Base-by-base conservation (phyloP, 176 grass and related monocot genomes). In the Zoysia pacifica region DNA sequence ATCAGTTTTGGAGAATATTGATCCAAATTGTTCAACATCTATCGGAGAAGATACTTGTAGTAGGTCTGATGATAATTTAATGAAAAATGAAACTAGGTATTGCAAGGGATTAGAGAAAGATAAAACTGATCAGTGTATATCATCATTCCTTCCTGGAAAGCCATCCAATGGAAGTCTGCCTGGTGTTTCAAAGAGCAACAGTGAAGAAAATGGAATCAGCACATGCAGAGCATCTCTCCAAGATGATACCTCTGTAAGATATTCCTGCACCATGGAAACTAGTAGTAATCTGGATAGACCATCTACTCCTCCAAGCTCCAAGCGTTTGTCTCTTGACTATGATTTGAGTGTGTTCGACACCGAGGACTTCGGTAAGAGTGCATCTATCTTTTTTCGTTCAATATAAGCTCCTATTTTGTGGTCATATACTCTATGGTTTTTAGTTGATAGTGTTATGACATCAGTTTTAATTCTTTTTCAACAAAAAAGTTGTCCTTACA, bases 1-100 rank as follows among this genome's bases (percentile, higher is more conserved):
- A 58, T 91, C 92, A 50, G 89, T 94, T 80, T 49, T 97, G 73
- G 85, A 89, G 59, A 81, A 74, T 85, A 85, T 83, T 38, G 78
- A 89, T 50, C 43, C 19, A 35, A 54, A 93, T 38, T 84, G 64
- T 82, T 73, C 63, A 47, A 88, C 47, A 35, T 73, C 82, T 49
- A 79, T 62, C 47, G 80, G 71, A 20, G 80, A 75, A 69, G 85
- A 59, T 36, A 82, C 36, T 62, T 63, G 78, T 59, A 80, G 28
- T 48, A 63, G 56, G 70, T 70, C 53, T 56, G 74, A 51, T 18
- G 64, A 62, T 43, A 83, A 52, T 7, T 63, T 77, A 54, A 60
- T 81, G 58, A 84, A 54, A 65, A 68, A 66, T 51, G 80, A 76
- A 65, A 50, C 43, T 11, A 84, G 84, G 2, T 59, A 75, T 44